phyloP scores from a whole-genome alignment of 2,329 filamentous ascomycete species.

The Aspergillus fumigatus region DNA sequence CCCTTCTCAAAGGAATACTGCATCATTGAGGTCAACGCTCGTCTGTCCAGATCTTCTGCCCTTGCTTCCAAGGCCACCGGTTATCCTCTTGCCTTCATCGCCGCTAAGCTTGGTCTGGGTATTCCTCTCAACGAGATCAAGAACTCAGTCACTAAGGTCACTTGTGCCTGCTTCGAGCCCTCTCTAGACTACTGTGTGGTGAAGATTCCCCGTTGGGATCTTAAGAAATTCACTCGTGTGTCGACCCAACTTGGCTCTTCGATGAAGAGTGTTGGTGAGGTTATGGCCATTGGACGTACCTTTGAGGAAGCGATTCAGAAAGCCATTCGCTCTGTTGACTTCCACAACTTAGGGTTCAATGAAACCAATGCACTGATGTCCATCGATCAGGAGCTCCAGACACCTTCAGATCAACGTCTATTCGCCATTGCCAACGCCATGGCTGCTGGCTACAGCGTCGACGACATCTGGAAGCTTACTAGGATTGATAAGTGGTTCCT shows the following conservation, averaged over 20 bases:
- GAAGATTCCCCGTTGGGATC: slow-evolving; percentile 97
- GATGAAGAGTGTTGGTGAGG: slow-evolving; percentile 99
- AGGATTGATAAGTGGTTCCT: slow-evolving; percentile 99
- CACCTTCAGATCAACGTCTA: slow-evolving; percentile 91
- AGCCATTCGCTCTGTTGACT: slow-evolving; percentile 91
- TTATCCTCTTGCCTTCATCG: slow-evolving; percentile 93
- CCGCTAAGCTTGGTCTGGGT: slow-evolving; percentile 89
- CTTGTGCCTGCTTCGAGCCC: slow-evolving; percentile 96
- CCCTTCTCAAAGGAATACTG: slow-evolving; percentile 94
- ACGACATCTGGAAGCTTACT: slow-evolving; percentile 97
- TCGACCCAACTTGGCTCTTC: slow-evolving; percentile 94
- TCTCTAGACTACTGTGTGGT: slow-evolving; percentile 97
- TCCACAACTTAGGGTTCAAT: slow-evolving; percentile 91
- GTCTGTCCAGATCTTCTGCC: slow-evolving; percentile 90
- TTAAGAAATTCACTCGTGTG: slow-evolving; percentile 97
- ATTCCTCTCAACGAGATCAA: slow-evolving; percentile 95
- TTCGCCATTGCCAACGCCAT: slow-evolving; percentile 98
- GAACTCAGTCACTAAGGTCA: slow-evolving; percentile 93
- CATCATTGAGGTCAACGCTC: slow-evolving; percentile 98
- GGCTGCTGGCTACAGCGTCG: slow-evolving; percentile 86
- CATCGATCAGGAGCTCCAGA: slow-evolving; percentile 93
- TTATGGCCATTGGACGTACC: slow-evolving; percentile 94
- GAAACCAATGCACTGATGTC: slow-evolving; percentile 90
- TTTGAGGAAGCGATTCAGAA: slow-evolving; percentile 99
- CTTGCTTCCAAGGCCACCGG: slow-evolving; percentile 95